Percentiles rank a stretch among this genome's conserved stretches.
These are phyloP conservation scores for Capronia americana DNA, from an alignment of 2,329 filamentous ascomycete genomes.

Conservation along the genomic window DNA sequence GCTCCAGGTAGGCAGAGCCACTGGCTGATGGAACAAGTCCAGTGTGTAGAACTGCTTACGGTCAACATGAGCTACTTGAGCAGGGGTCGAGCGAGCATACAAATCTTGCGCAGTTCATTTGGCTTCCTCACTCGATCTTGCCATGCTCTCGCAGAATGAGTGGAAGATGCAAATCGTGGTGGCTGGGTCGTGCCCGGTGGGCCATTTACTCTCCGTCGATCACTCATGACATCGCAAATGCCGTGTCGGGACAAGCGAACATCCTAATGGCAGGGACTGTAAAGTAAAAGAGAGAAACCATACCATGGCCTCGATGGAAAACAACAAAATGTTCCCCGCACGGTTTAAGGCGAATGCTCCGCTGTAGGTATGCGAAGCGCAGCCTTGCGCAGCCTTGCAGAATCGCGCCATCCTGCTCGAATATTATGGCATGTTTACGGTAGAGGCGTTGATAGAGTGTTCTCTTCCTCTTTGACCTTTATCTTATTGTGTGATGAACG, in stretches of 20 bases:
- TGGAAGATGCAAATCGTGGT: conserved; percentile 68
- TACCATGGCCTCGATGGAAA: neutral
- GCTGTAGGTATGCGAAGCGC: neutral
- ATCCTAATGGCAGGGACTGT: conserved; percentile 5
- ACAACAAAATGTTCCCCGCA: neutral
- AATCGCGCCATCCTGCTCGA: neutral
- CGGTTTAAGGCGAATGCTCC: neutral
- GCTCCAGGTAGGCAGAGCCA: conserved; percentile 75
- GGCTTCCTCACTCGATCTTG: conserved; percentile 66
- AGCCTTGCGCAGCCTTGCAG: conserved; percentile 1
- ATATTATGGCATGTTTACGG: neutral
- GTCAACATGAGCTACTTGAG: conserved; percentile 13
- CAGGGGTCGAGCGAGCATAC: conserved; percentile 59
- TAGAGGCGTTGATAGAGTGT: neutral
- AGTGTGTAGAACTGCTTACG: conserved; percentile 76
- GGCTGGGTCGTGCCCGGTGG: conserved; percentile 77
- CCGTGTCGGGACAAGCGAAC: conserved; percentile 30
- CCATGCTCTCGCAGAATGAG: conserved; percentile 55
- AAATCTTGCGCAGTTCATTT: conserved; percentile 82
- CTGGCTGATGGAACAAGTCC: conserved; percentile 91
- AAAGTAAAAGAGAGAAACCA: neutral
- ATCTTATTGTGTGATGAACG: neutral
- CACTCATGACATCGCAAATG: conserved; percentile 65
- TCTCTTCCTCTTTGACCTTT: neutral
- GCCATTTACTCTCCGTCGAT: conserved; percentile 89